These are phyloP conservation scores for Nothophytophthora sp. DNA, from an alignment of 352 stramenopile genomes.

Conservation along the genomic window DNA sequence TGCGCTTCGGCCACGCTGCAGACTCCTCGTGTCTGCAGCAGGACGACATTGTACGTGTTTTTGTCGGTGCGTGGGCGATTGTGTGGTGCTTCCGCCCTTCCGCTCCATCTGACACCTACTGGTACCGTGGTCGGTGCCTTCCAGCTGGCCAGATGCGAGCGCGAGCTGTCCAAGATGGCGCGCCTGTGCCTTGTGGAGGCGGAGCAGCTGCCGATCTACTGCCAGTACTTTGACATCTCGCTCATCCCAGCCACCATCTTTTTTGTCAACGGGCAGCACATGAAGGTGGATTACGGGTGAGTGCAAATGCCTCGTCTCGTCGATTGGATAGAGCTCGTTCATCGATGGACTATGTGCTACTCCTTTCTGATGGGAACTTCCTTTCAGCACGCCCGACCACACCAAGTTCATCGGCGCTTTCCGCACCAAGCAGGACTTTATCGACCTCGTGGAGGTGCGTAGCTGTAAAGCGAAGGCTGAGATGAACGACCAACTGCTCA, in stretches of 20 bases:
- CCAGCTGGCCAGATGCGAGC: conserved; percentile 76
- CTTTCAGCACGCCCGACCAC: conserved; percentile 73
- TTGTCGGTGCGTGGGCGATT: neutral
- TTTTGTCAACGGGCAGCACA: conserved; percentile 89
- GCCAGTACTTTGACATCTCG: conserved; percentile 90
- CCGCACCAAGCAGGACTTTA: conserved; percentile 72
- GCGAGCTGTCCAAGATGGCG: conserved; percentile 81
- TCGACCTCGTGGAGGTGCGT: conserved; percentile 84
- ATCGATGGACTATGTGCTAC: too few relatives aligned
- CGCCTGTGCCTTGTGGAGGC: conserved; percentile 74
- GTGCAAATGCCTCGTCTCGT: conserved; percentile 1
- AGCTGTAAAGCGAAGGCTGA: neutral
- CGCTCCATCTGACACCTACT: neutral
- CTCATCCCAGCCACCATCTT: conserved; percentile 86
- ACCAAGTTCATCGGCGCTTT: conserved; percentile 90
- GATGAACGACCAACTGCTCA: too few relatives aligned
- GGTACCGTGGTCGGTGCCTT: neutral
- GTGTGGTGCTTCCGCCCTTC: neutral
- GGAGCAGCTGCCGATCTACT: conserved; percentile 76
- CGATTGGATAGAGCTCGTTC: too few relatives aligned
- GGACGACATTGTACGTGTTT: conserved; percentile 70
- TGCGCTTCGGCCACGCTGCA: conserved; percentile 72
- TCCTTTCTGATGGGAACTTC: neutral
- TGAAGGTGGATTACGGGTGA: conserved; percentile 91
- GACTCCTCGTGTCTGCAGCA: conserved; percentile 82